A percentile compares a stretch with the other conserved stretches of the same genome.
phyloP scores from a whole-genome alignment of 2,329 filamentous ascomycete genomes.

The Chalaropsis thielavioides region DNA sequence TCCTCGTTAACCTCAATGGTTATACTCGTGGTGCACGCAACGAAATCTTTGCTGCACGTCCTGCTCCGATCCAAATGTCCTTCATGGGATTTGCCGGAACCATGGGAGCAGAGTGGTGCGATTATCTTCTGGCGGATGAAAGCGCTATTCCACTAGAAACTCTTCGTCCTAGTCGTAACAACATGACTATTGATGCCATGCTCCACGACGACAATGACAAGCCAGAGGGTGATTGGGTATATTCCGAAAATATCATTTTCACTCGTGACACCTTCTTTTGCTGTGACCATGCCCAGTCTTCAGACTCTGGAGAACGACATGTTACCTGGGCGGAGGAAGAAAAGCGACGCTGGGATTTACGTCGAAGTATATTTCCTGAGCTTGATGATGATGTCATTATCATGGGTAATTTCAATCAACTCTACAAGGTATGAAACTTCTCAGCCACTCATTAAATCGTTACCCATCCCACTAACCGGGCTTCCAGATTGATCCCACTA shows the following conservation, averaged over 20 bases:
- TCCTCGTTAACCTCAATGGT: constrained; percentile 93
- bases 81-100: constrained; percentile 99
- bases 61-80: constrained; percentile 95
- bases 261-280: constrained; percentile 95
- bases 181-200: constrained; percentile 57
- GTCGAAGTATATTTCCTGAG: constrained; percentile 76
- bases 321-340: constrained; percentile 78
- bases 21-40: constrained; percentile 96
- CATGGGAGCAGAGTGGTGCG: constrained; percentile 93
- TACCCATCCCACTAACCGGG: constrained; percentile 12
- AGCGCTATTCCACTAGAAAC: constrained; percentile 74
- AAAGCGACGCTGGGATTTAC: constrained; percentile 72
- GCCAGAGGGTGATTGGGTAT: constrained; percentile 71
- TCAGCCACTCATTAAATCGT: background rate
- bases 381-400: constrained; percentile 76
- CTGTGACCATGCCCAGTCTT: constrained; percentile 89
- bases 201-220: constrained; percentile 51
- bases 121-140: constrained; percentile 84
- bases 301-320: constrained; percentile 51
- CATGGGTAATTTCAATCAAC: constrained; percentile 93
- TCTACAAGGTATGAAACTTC: constrained; percentile 66
- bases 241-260: constrained; percentile 92
- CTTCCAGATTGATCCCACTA: constrained; percentile 80
- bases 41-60: constrained; percentile 88
- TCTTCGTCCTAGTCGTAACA: constrained; percentile 63